Base-by-base conservation (phyloP, 805 yeast genomes). In the Blastobotrys terrestris region DNA sequence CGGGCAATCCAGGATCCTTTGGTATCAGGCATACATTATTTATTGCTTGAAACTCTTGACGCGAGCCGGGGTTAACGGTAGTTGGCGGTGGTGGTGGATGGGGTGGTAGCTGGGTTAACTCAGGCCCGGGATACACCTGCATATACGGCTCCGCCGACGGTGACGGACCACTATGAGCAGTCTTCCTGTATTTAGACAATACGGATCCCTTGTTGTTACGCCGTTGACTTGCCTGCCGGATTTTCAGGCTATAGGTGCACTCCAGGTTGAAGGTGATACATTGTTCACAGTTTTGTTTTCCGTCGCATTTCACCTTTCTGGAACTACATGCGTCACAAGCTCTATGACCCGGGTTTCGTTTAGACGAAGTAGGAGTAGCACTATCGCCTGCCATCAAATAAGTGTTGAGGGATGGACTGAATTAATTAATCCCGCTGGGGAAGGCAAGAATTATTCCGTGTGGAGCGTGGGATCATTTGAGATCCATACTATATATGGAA, bases 361-460 rank as follows among this genome's bases (percentile, higher is more conserved):
- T 41, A 14, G 42, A 7, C 14, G 18, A 4, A 15, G n/a, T 4
- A 6, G 42, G 5, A 39, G n/a, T 39, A 13, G 14, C 18, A 15
- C 18, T 14, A 14, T 13, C 42, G 16, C 13, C 6, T 41, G 44
- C 20, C 20, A 15, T 13, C 16, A 13, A 39, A 14, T n/a, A 39
- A 16, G 41, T n/a, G 41, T 39, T 16, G 20, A 15, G 44, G 19
- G n/a, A 7, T 15, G 44, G 44, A 18, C 3, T 15, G 8, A 15
- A 41, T 41, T 13, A 18, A 18, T 15, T 18, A 18, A 20, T 15
- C 13, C 44, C 16, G 44, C 41, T 18, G 44, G 3, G 7, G 13
- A 15, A 18, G 16, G 44, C 3, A 20, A 20, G 44, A 41, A 11
- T 41, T 14, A 41, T 90, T n/a, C n/a, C n/a, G n/a, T n/a, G n/a